Conservation (phyloP, 371 early-diverging fungal genomes). For the Mucor lusitanicus region DNA sequence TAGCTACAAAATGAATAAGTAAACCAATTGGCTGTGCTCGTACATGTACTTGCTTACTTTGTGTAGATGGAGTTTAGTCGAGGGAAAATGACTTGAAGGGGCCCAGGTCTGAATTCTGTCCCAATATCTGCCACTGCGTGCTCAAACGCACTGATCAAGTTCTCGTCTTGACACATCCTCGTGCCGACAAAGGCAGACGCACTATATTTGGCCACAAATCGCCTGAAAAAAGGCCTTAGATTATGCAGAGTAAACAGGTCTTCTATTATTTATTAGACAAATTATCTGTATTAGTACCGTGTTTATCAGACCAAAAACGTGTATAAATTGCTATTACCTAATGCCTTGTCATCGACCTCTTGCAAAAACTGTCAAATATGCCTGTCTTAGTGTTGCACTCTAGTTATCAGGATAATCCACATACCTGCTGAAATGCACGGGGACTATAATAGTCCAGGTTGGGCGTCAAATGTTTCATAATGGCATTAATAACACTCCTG, state of each 20-base stretch:
- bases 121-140: slow-evolving; percentile 15
- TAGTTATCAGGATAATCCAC: background rate
- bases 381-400: background rate
- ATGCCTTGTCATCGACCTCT: background rate
- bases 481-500: background rate
- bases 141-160: slow-evolving; percentile 16
- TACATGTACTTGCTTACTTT: slow-evolving; percentile 7
- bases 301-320: background rate
- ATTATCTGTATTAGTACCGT: background rate
- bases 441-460: slow-evolving; percentile 28
- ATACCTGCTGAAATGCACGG: slow-evolving; percentile 23
- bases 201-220: slow-evolving; percentile 19
- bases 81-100: slow-evolving; percentile 26
- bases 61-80: slow-evolving; percentile 24
- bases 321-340: background rate
- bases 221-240: slow-evolving; percentile 14
- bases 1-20: background rate
- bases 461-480: slow-evolving; percentile 29
- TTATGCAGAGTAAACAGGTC: background rate
- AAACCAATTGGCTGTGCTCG: background rate
- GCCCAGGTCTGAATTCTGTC: slow-evolving; percentile 12
- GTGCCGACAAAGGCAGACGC: slow-evolving; percentile 24
- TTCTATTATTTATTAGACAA: background rate
- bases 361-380: slow-evolving; percentile 1
- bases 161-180: slow-evolving; percentile 4